Percentiles rank a stretch among this genome's conserved stretches.
phyloP scores from a whole-genome alignment of 805 yeast species.

The Candida palmyrensis region DNA sequence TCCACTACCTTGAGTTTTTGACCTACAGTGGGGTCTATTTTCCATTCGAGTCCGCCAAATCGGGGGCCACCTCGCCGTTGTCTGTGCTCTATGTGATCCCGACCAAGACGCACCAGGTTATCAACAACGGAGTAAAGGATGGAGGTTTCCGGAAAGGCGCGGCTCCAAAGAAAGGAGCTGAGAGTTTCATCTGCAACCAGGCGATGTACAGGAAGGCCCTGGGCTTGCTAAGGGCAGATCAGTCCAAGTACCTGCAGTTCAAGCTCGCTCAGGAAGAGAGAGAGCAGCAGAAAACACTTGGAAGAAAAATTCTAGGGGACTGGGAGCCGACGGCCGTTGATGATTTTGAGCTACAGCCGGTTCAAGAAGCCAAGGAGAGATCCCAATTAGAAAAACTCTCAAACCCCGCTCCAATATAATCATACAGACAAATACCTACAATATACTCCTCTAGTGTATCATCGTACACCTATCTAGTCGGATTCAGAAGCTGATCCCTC shows the following conservation, averaged over 20 bases:
- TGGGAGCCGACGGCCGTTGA: conserved; percentile 47
- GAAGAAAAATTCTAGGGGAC: conserved; percentile 28
- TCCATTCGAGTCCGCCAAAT: conserved; percentile 17
- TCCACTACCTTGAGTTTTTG: conserved; percentile 15
- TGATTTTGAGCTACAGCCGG: conserved; percentile 22
- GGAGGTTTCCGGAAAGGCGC: conserved; percentile 47
- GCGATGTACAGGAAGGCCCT: conserved; percentile 12
- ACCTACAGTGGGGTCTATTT: conserved; percentile 17
- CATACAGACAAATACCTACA: neutral
- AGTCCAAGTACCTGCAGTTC: conserved; percentile 21
- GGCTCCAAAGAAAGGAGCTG: conserved; percentile 41
- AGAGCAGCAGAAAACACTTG: conserved; percentile 19
- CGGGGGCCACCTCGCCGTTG: conserved; percentile 23
- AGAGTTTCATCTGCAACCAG: conserved; percentile 32
- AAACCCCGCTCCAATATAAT: neutral
- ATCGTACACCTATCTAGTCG: conserved; percentile 11
- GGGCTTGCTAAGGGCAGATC: conserved; percentile 1
- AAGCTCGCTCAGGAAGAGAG: conserved; percentile 26
- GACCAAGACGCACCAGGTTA: conserved; percentile 26
- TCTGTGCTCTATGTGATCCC: conserved; percentile 23
- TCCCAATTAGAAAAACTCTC: too few species aligned
- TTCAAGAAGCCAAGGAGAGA: neutral
- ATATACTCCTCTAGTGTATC: neutral
- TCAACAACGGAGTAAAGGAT: conserved; percentile 57
- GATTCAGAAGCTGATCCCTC: conserved; percentile 28